Conservation (phyloP, 176 grass and related monocot genomes). For the Rhipidocladum racemiflorum region DNA sequence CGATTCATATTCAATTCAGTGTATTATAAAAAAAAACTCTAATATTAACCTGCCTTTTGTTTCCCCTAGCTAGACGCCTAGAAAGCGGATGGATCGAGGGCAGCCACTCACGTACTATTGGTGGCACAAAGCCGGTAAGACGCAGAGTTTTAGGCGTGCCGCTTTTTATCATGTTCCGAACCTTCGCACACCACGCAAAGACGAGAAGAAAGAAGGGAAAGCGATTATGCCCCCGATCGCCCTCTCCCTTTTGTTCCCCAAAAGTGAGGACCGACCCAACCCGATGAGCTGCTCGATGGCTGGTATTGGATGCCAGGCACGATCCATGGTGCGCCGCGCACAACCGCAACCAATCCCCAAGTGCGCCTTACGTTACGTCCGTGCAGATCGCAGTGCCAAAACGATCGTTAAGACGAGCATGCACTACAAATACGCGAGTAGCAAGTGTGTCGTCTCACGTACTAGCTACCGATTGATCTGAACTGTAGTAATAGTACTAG, state of each 20-base stretch:
- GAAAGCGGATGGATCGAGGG: background rate
- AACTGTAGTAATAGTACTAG: too few relatives aligned
- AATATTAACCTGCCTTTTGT: background rate
- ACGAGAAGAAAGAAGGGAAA: background rate
- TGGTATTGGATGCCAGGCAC: background rate
- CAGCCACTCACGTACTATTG: background rate
- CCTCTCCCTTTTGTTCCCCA: slow-evolving; percentile 33
- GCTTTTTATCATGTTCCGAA: slow-evolving; percentile 38
- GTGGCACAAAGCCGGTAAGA: background rate
- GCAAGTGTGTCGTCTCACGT: background rate
- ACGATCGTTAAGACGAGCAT: background rate
- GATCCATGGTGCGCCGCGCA: slow-evolving; percentile 41
- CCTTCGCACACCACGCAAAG: slow-evolving; percentile 47
- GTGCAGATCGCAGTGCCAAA: background rate
- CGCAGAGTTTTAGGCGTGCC: background rate
- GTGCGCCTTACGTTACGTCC: background rate
- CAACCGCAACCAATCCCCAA: slow-evolving; percentile 9
- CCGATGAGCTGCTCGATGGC: background rate
- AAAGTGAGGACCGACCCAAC: slow-evolving; percentile 28
- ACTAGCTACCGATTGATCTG: background rate
- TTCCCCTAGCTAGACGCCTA: background rate
- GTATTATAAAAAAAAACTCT: too few relatives aligned
- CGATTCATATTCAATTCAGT: too few relatives aligned
- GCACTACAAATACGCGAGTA: slow-evolving; percentile 12
- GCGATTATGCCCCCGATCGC: background rate